A percentile compares a stretch with the other conserved stretches of the same genome.
Conservation (phyloP, 306 rosid genomes). For the Lathyrus tuberosus region DNA sequence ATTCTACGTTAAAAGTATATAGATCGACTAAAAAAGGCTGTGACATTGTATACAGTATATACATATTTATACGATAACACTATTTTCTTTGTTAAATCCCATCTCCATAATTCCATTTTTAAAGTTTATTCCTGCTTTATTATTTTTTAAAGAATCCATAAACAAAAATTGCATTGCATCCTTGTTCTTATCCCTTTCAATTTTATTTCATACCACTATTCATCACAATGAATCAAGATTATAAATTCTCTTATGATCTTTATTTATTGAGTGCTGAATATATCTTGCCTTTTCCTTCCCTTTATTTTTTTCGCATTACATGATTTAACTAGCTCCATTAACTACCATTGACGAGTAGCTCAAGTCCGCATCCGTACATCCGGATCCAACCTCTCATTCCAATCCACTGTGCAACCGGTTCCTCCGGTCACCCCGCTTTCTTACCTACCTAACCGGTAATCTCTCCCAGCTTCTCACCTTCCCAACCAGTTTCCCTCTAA, state of each 20-base stretch:
- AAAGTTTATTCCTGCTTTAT: too few relatives aligned
- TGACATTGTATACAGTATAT: too few relatives aligned
- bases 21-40: too few relatives aligned
- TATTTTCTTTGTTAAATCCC: too few relatives aligned
- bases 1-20: too few relatives aligned
- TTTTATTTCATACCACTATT: too few relatives aligned
- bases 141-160: too few relatives aligned
- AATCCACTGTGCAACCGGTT: slow-evolving; percentile 48
- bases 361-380: slow-evolving; percentile 55
- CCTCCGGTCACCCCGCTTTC: slow-evolving; percentile 37
- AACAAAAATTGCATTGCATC: too few relatives aligned
- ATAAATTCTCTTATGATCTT: not conserved
- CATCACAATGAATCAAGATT: too few relatives aligned
- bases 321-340: slow-evolving; percentile 53
- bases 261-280: not conserved
- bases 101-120: too few relatives aligned
- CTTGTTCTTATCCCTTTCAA: not conserved
- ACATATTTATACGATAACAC: too few relatives aligned
- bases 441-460: slow-evolving; percentile 46
- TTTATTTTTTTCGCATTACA: not conserved
- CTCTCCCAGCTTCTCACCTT: slow-evolving; percentile 34
- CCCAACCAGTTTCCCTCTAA: slow-evolving; percentile 29
- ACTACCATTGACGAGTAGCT: slow-evolving; percentile 44
- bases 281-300: not conserved
- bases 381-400: slow-evolving; percentile 50